These are phyloP conservation scores for Gossypium sturtianum DNA, from an alignment of 345 rosid genomes.

Conservation along the genomic window DNA sequence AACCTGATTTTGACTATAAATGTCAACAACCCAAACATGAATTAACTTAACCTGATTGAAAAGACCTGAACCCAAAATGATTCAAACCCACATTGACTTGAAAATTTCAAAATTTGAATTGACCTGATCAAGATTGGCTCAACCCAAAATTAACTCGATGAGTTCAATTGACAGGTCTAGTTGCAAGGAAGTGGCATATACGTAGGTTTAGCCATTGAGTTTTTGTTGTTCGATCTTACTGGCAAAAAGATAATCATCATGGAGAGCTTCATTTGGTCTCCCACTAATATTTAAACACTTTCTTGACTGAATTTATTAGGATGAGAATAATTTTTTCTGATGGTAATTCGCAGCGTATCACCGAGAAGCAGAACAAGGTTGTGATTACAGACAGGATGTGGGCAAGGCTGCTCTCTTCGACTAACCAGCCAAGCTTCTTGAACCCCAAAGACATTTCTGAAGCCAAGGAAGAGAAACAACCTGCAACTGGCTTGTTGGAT, in stretches of 20 bases:
- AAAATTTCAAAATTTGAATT: too few relatives aligned
- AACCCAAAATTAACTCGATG: background rate
- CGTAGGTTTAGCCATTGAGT: background rate
- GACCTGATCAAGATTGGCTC: background rate
- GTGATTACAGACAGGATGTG: background rate
- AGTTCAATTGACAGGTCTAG: background rate
- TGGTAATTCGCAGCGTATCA: background rate
- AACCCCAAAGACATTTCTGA: background rate
- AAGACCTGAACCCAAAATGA: too few relatives aligned
- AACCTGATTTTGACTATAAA: background rate
- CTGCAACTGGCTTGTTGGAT: background rate
- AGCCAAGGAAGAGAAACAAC: background rate
- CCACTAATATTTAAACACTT: background rate
- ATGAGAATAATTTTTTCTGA: background rate
- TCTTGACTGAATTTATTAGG: background rate
- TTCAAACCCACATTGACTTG: too few relatives aligned
- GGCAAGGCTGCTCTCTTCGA: constrained; percentile 1
- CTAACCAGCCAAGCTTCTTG: constrained; percentile 1
- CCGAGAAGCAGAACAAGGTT: background rate
- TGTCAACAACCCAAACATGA: background rate
- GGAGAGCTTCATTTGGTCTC: background rate
- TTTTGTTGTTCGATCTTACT: background rate
- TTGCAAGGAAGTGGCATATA: background rate
- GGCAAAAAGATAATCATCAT: background rate
- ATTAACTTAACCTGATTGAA: too few relatives aligned